Conservation (phyloP, 371 early-diverging fungal species). For the Lichtheimia ornata region DNA sequence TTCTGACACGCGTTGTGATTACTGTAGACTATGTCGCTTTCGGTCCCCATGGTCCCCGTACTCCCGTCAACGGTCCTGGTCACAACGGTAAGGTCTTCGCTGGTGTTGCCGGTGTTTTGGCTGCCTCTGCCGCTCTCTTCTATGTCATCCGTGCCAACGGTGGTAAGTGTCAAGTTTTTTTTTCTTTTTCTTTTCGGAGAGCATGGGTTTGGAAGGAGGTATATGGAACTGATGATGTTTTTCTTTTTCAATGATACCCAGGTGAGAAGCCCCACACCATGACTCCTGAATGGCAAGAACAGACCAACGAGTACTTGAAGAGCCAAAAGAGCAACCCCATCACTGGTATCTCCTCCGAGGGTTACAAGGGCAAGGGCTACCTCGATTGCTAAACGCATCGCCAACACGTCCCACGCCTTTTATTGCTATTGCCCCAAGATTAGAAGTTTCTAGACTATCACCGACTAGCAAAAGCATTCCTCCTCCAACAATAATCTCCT, state of each 20-base stretch:
- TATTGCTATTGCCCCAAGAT: no score
- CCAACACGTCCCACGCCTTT: no score
- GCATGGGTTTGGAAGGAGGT: neutral
- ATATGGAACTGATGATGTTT: slow-evolving; percentile 8
- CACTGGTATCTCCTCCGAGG: slow-evolving; percentile 84
- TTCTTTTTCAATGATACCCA: slow-evolving; percentile 18
- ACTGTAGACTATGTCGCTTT: slow-evolving; percentile 84
- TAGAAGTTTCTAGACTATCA: no score
- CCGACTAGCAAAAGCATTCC: no score
- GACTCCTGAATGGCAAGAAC: slow-evolving; percentile 94
- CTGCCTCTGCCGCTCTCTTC: slow-evolving; percentile 64
- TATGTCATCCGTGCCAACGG: slow-evolving; percentile 65
- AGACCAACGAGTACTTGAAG: slow-evolving; percentile 80
- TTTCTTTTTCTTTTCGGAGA: slow-evolving; percentile 4
- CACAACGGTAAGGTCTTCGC: slow-evolving; percentile 71
- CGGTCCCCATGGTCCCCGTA: slow-evolving; percentile 92
- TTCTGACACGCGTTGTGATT: slow-evolving; percentile 3
- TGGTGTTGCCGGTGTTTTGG: slow-evolving; percentile 70
- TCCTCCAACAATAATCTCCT: no score
- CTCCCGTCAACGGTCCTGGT: slow-evolving; percentile 74
- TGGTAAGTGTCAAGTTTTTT: slow-evolving; percentile 43
- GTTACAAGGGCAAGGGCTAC: slow-evolving; percentile 80
- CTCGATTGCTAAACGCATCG: slow-evolving; percentile 23
- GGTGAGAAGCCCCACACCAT: slow-evolving; percentile 75
- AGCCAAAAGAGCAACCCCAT: slow-evolving; percentile 90